Evolutionary conservation across 176 grass and related monocot genomes (phyloP).

Genomic region (Aechmea fasciata): DNA sequence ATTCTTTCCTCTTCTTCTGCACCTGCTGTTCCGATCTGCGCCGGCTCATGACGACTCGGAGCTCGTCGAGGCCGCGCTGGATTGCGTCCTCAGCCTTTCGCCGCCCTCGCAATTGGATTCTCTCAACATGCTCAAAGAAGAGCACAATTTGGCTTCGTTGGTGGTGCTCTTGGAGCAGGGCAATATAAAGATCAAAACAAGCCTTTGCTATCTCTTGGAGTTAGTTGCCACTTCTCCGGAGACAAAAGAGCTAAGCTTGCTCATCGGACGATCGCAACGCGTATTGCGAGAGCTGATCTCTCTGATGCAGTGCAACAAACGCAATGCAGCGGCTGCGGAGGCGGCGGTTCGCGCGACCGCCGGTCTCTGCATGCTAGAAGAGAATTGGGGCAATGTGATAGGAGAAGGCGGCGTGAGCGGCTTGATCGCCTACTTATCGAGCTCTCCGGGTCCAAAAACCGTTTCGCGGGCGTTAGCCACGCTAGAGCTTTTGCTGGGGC

Average conservation of each 20-base stretch:
- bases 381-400: slow-evolving; percentile 40
- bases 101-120: slow-evolving; percentile 39
- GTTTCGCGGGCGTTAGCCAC: slow-evolving; percentile 36
- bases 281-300: slow-evolving; percentile 46
- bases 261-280: slow-evolving; percentile 33
- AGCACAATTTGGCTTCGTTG: slow-evolving; percentile 36
- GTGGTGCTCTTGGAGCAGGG: slow-evolving; percentile 39
- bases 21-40: slow-evolving; percentile 44
- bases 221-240: slow-evolving; percentile 36
- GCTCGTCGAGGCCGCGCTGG: slow-evolving; percentile 44
- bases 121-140: slow-evolving; percentile 57
- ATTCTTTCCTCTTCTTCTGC: slow-evolving; percentile 54
- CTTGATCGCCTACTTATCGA: slow-evolving; percentile 45
- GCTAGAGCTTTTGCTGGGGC: slow-evolving; percentile 39
- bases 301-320: slow-evolving; percentile 22
- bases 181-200: slow-evolving; percentile 25
- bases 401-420: slow-evolving; percentile 41
- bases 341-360: slow-evolving; percentile 46
- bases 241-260: slow-evolving; percentile 35
- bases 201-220: slow-evolving; percentile 59
- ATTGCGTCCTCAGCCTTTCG: slow-evolving; percentile 50
- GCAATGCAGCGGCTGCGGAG: slow-evolving; percentile 20
- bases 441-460: slow-evolving; percentile 4
- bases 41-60: not conserved
- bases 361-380: slow-evolving; percentile 35